phyloP scores from a whole-genome alignment of 257 asterid genomes.

The Solanum acaule region DNA sequence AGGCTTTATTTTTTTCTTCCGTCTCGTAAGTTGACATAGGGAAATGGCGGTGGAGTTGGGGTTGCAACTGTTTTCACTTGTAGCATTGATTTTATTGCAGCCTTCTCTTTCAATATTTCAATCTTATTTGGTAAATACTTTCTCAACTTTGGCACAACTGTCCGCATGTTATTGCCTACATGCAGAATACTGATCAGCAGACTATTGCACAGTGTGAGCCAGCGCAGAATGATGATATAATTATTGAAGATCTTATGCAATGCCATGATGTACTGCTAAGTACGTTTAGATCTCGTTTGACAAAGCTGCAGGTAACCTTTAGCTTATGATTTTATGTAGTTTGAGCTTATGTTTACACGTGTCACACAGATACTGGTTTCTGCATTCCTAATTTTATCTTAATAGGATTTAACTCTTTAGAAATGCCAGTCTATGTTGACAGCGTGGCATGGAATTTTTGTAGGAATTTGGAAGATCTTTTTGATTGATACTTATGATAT shows the following conservation, averaged over 20 bases:
- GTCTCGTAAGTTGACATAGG: neutral
- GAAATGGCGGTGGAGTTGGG: neutral
- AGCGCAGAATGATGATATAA: conserved; percentile 27
- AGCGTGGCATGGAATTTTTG: neutral
- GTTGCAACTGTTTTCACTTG: neutral
- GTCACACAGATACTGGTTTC: neutral
- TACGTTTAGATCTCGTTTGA: conserved; percentile 70
- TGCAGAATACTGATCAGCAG: conserved; percentile 25
- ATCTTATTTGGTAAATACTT: neutral
- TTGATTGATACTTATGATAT: neutral
- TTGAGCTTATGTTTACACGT: neutral
- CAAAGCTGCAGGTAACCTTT: conserved; percentile 77
- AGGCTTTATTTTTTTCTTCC: neutral
- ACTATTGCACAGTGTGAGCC: conserved; percentile 26
- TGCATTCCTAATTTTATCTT: neutral
- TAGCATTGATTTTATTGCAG: neutral
- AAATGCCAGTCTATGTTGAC: neutral
- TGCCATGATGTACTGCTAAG: conserved; percentile 74
- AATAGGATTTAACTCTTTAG: neutral
- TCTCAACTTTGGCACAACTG: neutral
- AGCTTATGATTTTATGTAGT: neutral
- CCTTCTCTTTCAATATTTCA: neutral
- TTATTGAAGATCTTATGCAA: conserved; percentile 58
- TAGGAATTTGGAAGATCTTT: neutral
- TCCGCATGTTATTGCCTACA: neutral